phyloP scores from a whole-genome alignment of 2,329 filamentous ascomycete genomes.

The Xylaria sp. region DNA sequence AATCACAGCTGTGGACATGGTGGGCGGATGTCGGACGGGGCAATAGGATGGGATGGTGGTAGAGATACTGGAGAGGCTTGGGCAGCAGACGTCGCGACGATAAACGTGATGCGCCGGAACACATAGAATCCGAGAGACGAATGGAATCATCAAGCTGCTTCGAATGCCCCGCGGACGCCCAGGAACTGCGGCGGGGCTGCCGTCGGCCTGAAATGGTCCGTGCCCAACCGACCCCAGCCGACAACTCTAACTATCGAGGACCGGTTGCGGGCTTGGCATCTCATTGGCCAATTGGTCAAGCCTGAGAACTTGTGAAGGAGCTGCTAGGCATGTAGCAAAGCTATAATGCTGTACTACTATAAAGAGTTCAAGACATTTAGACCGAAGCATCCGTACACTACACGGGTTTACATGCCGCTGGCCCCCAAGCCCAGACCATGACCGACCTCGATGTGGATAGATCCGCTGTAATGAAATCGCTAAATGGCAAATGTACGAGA shows the following conservation, averaged over 20 bases:
- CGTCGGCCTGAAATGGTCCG: constrained; percentile 9
- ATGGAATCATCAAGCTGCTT: constrained; percentile 32
- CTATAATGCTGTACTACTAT: no score
- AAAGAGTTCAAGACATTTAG: no score
- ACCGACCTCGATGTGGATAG: not conserved
- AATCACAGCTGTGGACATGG: constrained; percentile 57
- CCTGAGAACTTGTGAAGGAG: no score
- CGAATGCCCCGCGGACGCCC: constrained; percentile 25
- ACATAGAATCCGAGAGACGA: constrained; percentile 24
- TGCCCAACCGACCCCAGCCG: not conserved
- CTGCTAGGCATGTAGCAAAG: no score
- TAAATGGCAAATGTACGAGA: not conserved
- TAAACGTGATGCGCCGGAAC: constrained; percentile 1
- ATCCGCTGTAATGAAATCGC: not conserved
- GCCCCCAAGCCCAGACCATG: not conserved
- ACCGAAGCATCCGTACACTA: not conserved
- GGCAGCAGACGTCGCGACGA: not conserved
- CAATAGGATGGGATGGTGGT: not conserved
- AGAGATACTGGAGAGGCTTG: not conserved
- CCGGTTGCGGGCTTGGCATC: no score
- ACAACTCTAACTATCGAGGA: not conserved
- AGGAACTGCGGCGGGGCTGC: not conserved
- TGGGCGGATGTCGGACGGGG: not conserved
- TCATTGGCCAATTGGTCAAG: no score
- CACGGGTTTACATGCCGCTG: not conserved